These are phyloP conservation scores for Parmelia sp. DNA, from an alignment of 495 filamentous ascomycete genomes.

Conservation along the genomic window DNA sequence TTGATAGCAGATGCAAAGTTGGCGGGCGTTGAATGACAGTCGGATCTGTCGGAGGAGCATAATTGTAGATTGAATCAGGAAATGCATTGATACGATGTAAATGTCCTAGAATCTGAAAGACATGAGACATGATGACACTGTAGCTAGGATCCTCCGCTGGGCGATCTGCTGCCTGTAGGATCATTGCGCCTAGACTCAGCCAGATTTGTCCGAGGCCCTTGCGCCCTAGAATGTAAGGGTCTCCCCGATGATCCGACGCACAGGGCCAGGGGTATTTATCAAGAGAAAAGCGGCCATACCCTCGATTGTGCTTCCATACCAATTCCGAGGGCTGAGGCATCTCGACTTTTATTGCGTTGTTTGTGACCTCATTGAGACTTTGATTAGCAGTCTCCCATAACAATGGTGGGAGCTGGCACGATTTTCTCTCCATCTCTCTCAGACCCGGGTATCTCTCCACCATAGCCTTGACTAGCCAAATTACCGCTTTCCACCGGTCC, in stretches of 20 bases:
- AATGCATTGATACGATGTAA: conserved; percentile 53
- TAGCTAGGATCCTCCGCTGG: conserved; percentile 30
- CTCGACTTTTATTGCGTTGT: conserved; percentile 7
- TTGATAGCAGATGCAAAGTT: conserved; percentile 49
- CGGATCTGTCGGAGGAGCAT: conserved; percentile 33
- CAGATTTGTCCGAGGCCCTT: conserved; percentile 40
- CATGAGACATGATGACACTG: conserved; percentile 48
- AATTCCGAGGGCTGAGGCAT: conserved; percentile 4
- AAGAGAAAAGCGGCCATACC: conserved; percentile 3
- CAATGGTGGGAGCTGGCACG: conserved; percentile 22
- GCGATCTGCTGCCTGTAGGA: conserved; percentile 45
- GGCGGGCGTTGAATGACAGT: conserved; percentile 48
- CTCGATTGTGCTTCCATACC: neutral
- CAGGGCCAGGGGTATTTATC: conserved; percentile 4
- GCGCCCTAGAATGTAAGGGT: conserved; percentile 22
- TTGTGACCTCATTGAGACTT: conserved; percentile 34
- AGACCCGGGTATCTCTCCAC: conserved; percentile 34
- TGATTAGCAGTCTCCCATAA: conserved; percentile 27
- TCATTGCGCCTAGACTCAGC: conserved; percentile 49
- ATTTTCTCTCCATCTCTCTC: conserved; percentile 14
- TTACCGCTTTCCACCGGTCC: conserved; percentile 41
- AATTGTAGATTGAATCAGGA: conserved; percentile 54
- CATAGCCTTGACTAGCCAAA: conserved; percentile 36
- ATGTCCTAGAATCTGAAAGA: conserved; percentile 53
- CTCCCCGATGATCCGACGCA: neutral